Evolutionary conservation across 495 filamentous ascomycete species (phyloP).

Genomic region (Penicillium turbatum): DNA sequence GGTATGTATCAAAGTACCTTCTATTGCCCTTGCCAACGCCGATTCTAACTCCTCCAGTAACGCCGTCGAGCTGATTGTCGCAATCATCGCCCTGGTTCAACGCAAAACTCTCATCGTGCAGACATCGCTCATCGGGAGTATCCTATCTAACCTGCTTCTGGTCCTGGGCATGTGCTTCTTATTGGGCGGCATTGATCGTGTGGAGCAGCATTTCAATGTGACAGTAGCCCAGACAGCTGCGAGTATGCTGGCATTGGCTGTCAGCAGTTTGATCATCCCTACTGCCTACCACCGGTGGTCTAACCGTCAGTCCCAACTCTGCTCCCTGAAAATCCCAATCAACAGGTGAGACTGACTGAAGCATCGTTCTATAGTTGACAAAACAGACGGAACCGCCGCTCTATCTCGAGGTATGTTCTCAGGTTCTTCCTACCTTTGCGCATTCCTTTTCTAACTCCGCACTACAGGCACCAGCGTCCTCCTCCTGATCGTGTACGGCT

Average conservation of each 20-base stretch:
- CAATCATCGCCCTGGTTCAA: conserved; percentile 73
- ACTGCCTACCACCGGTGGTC: conserved; percentile 72
- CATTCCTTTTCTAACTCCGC: background rate
- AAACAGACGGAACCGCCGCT: conserved; percentile 23
- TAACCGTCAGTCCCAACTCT: conserved; percentile 19
- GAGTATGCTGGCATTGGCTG: conserved; percentile 72
- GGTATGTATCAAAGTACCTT: conserved; percentile 45
- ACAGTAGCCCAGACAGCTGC: conserved; percentile 91
- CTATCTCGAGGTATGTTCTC: conserved; percentile 37
- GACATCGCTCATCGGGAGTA: conserved; percentile 86
- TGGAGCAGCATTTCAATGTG: conserved; percentile 87
- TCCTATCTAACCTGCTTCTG: conserved; percentile 85
- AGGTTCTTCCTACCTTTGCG: background rate
- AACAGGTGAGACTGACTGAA: conserved; percentile 3
- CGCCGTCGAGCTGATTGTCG: conserved; percentile 88
- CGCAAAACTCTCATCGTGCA: conserved; percentile 81
- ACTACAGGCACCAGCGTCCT: conserved; percentile 61
- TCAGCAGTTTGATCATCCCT: conserved; percentile 79
- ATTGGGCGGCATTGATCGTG: conserved; percentile 72
- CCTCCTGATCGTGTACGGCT: conserved; percentile 69
- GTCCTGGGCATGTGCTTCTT: conserved; percentile 95
- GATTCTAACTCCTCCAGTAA: conserved; percentile 45
- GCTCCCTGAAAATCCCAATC: background rate
- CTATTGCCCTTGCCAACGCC: background rate
- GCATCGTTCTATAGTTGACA: conserved; percentile 3